phyloP scores from a whole-genome alignment of 257 asterid genomes.

The Haberlea rhodopensis region DNA sequence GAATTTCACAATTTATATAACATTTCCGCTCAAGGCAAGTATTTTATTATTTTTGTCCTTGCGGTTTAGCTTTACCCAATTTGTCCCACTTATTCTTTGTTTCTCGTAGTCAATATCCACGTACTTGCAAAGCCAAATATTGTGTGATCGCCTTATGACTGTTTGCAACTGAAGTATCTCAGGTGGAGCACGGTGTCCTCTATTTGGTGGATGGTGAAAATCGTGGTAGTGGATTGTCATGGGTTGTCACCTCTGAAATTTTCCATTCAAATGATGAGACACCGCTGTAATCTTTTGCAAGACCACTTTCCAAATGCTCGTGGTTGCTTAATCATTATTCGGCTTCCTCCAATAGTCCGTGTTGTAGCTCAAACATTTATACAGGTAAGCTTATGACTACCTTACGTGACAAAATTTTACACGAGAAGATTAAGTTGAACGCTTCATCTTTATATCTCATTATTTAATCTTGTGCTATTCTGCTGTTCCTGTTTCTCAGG shows the following conservation, averaged over 20 bases:
- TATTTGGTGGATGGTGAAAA: slow-evolving; percentile 54
- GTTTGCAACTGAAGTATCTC: slow-evolving; percentile 72
- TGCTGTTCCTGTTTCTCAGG: too few relatives aligned
- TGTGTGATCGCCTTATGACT: slow-evolving; percentile 26
- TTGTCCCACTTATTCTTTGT: neutral
- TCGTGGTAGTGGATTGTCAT: slow-evolving; percentile 84
- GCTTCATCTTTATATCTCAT: too few relatives aligned
- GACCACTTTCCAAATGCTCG: slow-evolving; percentile 85
- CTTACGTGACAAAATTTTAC: too few relatives aligned
- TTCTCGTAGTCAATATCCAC: neutral
- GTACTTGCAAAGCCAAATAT: slow-evolving; percentile 15
- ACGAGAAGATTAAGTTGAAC: too few relatives aligned
- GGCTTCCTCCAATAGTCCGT: slow-evolving; percentile 83
- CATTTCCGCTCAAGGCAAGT: neutral
- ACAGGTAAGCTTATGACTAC: slow-evolving; percentile 48
- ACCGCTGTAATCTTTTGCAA: slow-evolving; percentile 74
- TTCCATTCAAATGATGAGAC: slow-evolving; percentile 78
- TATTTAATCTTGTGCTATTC: too few relatives aligned
- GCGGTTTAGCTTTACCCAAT: neutral
- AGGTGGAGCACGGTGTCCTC: slow-evolving; percentile 83
- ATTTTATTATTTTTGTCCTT: neutral
- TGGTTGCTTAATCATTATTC: slow-evolving; percentile 67
- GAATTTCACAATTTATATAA: neutral
- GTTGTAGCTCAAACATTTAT: slow-evolving; percentile 78
- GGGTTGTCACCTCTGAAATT: slow-evolving; percentile 65